Conservation (phyloP, 116 monocot species). For the Trichopus zeylanicus region DNA sequence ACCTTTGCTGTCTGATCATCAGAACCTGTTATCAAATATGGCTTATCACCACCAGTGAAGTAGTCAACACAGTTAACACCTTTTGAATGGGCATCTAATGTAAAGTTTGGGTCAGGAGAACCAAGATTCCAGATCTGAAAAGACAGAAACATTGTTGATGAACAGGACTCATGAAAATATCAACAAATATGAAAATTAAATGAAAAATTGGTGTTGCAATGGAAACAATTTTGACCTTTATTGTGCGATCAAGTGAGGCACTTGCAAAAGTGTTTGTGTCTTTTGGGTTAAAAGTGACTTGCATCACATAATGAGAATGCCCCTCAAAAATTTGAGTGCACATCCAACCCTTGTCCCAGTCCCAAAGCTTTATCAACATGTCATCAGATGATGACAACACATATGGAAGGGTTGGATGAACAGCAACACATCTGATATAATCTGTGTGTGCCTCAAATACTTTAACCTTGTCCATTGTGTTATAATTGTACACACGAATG, state of each 20-base stretch:
- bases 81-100: slow-evolving; percentile 83
- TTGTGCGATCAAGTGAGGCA: slow-evolving; percentile 87
- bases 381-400: slow-evolving; percentile 93
- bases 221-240: too few relatives aligned
- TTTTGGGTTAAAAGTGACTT: slow-evolving; percentile 97
- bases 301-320: slow-evolving; percentile 94
- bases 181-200: too few relatives aligned
- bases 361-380: slow-evolving; percentile 97
- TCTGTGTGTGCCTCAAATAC: slow-evolving; percentile 94
- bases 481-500: slow-evolving; percentile 91
- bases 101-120: slow-evolving; percentile 94
- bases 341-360: slow-evolving; percentile 90
- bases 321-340: slow-evolving; percentile 95
- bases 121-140: slow-evolving; percentile 95
- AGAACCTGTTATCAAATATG: slow-evolving; percentile 93
- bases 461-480: slow-evolving; percentile 89
- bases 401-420: slow-evolving; percentile 86
- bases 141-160: too few relatives aligned
- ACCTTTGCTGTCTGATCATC: slow-evolving; percentile 95
- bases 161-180: too few relatives aligned
- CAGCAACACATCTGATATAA: slow-evolving; percentile 94
- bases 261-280: slow-evolving; percentile 99
- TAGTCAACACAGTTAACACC: slow-evolving; percentile 95
- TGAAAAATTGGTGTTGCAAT: neutral
- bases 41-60: slow-evolving; percentile 89